phyloP scores from a whole-genome alignment of 2,329 filamentous ascomycete species.

The Clarireedia sp. region DNA sequence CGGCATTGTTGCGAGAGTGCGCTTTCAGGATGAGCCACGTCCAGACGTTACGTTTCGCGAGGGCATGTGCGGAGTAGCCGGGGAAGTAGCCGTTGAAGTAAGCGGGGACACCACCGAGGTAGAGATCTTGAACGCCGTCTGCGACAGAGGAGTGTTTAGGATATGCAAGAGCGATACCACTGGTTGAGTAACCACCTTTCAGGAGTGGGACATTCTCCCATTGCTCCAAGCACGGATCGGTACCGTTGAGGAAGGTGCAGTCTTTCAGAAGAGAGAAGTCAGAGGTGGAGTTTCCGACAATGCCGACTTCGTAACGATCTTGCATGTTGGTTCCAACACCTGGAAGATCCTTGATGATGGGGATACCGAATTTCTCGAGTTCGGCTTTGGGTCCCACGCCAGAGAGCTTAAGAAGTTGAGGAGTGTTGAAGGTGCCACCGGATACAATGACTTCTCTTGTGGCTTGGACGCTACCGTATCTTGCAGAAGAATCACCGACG shows the following conservation, averaged over 20 bases:
- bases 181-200: not conserved
- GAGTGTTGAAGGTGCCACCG: conserved; percentile 38
- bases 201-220: conserved; percentile 12
- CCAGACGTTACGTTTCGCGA: conserved; percentile 27
- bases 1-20: conserved; percentile 52
- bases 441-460: conserved; percentile 37
- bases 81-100: conserved; percentile 26
- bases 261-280: conserved; percentile 33
- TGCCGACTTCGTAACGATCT: conserved; percentile 43
- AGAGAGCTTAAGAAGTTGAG: conserved; percentile 38
- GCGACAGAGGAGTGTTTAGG: not conserved
- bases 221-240: conserved; percentile 31
- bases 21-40: conserved; percentile 36
- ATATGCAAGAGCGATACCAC: not conserved
- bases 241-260: conserved; percentile 28
- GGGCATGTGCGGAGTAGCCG: conserved; percentile 36
- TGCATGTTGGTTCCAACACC: conserved; percentile 55
- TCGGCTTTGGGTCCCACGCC: conserved; percentile 35
- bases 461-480: conserved; percentile 14
- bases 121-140: conserved; percentile 11
- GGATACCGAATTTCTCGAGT: conserved; percentile 37
- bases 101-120: not conserved
- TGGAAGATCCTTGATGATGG: conserved; percentile 46
- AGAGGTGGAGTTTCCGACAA: conserved; percentile 35
- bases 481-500: not conserved